phyloP scores from a whole-genome alignment of 2,329 filamentous ascomycete genomes.

The Venturia pyrina region DNA sequence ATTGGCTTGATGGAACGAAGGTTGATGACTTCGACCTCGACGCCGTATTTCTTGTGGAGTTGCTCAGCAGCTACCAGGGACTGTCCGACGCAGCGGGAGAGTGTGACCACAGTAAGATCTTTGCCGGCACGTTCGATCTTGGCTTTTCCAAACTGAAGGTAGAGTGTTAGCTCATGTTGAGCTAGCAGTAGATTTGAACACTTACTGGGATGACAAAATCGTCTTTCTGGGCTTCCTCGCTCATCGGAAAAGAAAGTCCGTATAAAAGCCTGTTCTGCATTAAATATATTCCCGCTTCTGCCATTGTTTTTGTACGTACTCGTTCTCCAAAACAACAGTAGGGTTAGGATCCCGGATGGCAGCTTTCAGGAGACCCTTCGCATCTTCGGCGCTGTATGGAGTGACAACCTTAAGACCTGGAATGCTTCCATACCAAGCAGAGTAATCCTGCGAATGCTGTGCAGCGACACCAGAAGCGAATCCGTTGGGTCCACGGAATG shows the following conservation, averaged over 20 bases:
- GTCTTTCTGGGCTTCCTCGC: slow-evolving; percentile 86
- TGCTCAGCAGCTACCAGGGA: slow-evolving; percentile 78
- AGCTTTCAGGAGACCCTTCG: slow-evolving; percentile 95
- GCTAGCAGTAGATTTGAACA: not conserved
- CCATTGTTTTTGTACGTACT: slow-evolving; percentile 24
- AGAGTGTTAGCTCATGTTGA: slow-evolving; percentile 1
- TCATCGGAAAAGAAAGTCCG: slow-evolving; percentile 93
- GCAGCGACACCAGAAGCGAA: slow-evolving; percentile 92
- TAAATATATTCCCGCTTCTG: slow-evolving; percentile 15
- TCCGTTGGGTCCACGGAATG: slow-evolving; percentile 97
- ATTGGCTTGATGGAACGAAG: slow-evolving; percentile 94
- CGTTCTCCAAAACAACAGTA: slow-evolving; percentile 58
- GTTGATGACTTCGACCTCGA: slow-evolving; percentile 96
- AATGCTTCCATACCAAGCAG: slow-evolving; percentile 97
- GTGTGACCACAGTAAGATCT: slow-evolving; percentile 88
- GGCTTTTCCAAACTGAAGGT: slow-evolving; percentile 73
- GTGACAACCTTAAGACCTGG: slow-evolving; percentile 94
- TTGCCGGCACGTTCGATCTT: slow-evolving; percentile 96
- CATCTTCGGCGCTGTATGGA: slow-evolving; percentile 94
- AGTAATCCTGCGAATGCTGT: slow-evolving; percentile 98
- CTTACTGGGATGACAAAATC: slow-evolving; percentile 82
- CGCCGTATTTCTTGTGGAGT: slow-evolving; percentile 91
- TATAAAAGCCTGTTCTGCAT: slow-evolving; percentile 57
- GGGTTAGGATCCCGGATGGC: slow-evolving; percentile 98
- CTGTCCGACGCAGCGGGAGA: slow-evolving; percentile 93